Evolutionary conservation across 176 grass and related monocot species (phyloP).

Genomic region (Miscanthus lutarioriparius): DNA sequence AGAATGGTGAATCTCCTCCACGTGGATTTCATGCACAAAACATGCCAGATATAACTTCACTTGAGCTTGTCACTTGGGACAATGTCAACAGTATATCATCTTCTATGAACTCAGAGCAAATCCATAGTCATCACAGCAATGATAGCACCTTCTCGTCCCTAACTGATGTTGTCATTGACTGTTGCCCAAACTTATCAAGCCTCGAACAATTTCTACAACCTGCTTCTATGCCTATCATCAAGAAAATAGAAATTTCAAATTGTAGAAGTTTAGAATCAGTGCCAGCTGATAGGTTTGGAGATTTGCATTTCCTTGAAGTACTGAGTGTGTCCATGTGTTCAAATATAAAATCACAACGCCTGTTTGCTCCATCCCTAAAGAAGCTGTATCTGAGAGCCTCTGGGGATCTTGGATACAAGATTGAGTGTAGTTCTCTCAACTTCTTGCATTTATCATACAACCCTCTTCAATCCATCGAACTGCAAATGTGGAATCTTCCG

Average conservation of each 20-base stretch:
- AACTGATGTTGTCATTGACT: neutral
- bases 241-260: neutral
- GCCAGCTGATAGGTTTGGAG: neutral
- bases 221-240: neutral
- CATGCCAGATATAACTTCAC: neutral
- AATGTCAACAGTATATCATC: too few species aligned
- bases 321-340: neutral
- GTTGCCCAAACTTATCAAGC: neutral
- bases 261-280: neutral
- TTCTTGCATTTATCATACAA: neutral
- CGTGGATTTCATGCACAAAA: neutral
- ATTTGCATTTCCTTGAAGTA: neutral
- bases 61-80: rapidly evolving
- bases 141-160: neutral
- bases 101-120: neutral
- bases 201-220: neutral
- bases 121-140: neutral
- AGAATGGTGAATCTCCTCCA: too few species aligned
- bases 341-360: neutral
- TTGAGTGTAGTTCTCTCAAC: neutral
- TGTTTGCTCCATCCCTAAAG: neutral
- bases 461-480: neutral
- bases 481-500: neutral
- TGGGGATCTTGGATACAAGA: neutral
- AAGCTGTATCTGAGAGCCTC: neutral